Conservation (phyloP, 768 basidiomycete genomes). For the Rhizopogon sp. region DNA sequence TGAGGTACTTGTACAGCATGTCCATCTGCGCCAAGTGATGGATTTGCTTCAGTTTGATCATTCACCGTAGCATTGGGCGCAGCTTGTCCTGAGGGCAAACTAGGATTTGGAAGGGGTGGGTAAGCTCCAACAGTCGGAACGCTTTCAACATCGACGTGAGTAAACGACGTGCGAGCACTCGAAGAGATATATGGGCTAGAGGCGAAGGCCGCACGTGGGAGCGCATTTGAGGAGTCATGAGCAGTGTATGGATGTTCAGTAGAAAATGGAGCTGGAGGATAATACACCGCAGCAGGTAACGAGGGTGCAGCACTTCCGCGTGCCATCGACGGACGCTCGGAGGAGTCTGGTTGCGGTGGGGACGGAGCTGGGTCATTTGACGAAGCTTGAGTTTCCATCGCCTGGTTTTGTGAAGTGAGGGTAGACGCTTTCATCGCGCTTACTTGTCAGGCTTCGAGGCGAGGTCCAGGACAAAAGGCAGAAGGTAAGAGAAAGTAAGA, state of each 20-base stretch:
- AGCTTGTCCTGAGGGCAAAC: not conserved
- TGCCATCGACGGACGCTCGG: slow-evolving; percentile 24
- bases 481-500: not conserved
- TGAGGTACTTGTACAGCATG: slow-evolving; percentile 39
- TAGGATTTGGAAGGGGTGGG: slow-evolving; percentile 11
- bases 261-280: not conserved
- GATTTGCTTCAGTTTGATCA: slow-evolving; percentile 5
- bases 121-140: slow-evolving; percentile 13
- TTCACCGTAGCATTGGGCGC: slow-evolving; percentile 1
- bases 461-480: not conserved
- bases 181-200: slow-evolving; percentile 28
- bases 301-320: slow-evolving; percentile 16
- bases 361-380: slow-evolving; percentile 5
- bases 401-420: not conserved
- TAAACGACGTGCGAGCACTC: slow-evolving; percentile 50
- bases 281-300: slow-evolving; percentile 6
- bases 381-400: slow-evolving; percentile 1
- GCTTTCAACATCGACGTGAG: slow-evolving; percentile 40
- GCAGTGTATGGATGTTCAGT: slow-evolving; percentile 19
- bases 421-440: not conserved
- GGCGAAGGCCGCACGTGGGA: not conserved
- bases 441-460: not conserved
- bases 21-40: slow-evolving; percentile 1
- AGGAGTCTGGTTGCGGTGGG: slow-evolving; percentile 21
- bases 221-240: slow-evolving; percentile 3